Conservation (phyloP, 1,139 yeast species). For the Taphrina confusa region DNA sequence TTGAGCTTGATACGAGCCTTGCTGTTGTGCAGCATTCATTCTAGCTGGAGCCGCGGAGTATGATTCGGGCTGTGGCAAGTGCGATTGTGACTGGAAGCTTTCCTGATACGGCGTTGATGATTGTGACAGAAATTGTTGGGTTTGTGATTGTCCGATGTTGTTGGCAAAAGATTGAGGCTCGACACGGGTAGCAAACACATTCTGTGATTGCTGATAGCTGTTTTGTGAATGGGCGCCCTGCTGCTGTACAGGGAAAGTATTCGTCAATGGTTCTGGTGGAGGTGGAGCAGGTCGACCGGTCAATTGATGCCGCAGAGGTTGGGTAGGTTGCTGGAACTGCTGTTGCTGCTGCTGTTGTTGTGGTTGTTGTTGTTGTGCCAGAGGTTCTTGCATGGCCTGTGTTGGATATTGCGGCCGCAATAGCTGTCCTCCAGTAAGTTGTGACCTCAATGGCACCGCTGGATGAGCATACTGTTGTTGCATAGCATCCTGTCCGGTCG, state of each 20-base stretch:
- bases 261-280: slow-evolving; percentile 37
- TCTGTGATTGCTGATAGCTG: slow-evolving; percentile 40
- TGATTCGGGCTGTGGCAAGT: slow-evolving; percentile 41
- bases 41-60: slow-evolving; percentile 36
- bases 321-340: slow-evolving; percentile 21
- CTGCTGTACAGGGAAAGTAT: slow-evolving; percentile 6
- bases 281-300: slow-evolving; percentile 41
- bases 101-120: slow-evolving; percentile 37
- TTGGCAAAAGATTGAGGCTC: background rate
- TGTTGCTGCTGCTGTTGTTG: slow-evolving; percentile 37
- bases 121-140: slow-evolving; percentile 37
- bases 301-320: slow-evolving; percentile 41
- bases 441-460: slow-evolving; percentile 41
- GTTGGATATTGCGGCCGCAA: slow-evolving; percentile 43
- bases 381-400: slow-evolving; percentile 39
- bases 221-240: slow-evolving; percentile 39
- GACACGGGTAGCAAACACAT: background rate
- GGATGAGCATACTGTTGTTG: slow-evolving; percentile 37
- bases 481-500: slow-evolving; percentile 15
- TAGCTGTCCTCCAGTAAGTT: slow-evolving; percentile 43
- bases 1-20: background rate
- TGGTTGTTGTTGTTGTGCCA: slow-evolving; percentile 41
- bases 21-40: background rate
- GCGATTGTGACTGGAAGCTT: slow-evolving; percentile 41
- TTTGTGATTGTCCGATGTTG: background rate